Percentiles rank a stretch among this genome's conserved stretches.
Conservation (phyloP, 2,329 filamentous ascomycete species). For the Endoconidiophora polonica region DNA sequence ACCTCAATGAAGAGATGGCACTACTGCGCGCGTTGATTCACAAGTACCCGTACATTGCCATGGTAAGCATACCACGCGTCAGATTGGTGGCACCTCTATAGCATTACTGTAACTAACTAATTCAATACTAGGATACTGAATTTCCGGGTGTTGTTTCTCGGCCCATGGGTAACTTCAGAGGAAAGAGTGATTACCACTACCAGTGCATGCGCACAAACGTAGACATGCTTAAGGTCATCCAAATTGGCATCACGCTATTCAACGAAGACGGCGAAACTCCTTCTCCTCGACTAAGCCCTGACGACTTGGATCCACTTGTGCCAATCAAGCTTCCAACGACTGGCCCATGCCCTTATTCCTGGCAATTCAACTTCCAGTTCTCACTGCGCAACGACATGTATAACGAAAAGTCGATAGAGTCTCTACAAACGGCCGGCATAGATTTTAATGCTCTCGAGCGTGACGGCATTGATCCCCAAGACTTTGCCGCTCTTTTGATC, state of each 20-base stretch:
- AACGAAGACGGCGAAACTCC: slow-evolving; percentile 78
- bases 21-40: slow-evolving; percentile 68
- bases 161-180: slow-evolving; percentile 85
- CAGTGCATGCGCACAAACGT: slow-evolving; percentile 95
- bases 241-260: slow-evolving; percentile 88
- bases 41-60: slow-evolving; percentile 88
- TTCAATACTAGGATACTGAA: slow-evolving; percentile 61
- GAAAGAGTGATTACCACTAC: slow-evolving; percentile 96
- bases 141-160: slow-evolving; percentile 95
- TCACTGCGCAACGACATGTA: slow-evolving; percentile 95
- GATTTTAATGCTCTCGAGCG: slow-evolving; percentile 73
- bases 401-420: slow-evolving; percentile 84
- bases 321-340: slow-evolving; percentile 19
- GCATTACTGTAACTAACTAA: slow-evolving; percentile 7
- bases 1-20: slow-evolving; percentile 81
- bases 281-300: slow-evolving; percentile 44
- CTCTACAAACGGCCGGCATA: slow-evolving; percentile 79
- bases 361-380: slow-evolving; percentile 99
- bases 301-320: slow-evolving; percentile 24
- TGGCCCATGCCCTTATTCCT: slow-evolving; percentile 62
- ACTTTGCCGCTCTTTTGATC: slow-evolving; percentile 79
- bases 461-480: slow-evolving; percentile 76
- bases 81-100: neutral
- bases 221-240: slow-evolving; percentile 92
- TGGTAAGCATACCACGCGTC: slow-evolving; percentile 41